Conservation (phyloP, 208 protist genomes). For the Wallacemonas sp. region DNA sequence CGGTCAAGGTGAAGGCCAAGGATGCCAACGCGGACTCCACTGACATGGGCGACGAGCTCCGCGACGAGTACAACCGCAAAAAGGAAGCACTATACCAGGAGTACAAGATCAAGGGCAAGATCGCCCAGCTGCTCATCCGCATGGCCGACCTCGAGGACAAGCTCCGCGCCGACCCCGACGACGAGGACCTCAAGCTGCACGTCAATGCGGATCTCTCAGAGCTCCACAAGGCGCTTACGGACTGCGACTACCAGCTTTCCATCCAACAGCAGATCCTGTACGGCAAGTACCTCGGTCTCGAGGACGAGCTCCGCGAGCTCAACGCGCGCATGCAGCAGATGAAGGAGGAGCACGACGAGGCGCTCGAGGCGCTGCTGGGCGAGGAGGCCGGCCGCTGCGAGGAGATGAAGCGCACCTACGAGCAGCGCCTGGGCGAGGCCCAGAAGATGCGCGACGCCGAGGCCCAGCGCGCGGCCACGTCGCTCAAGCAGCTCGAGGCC, state of each 20-base stretch:
- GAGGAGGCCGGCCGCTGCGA: constrained; percentile 49
- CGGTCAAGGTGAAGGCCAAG: constrained; percentile 42
- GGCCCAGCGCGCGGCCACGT: constrained; percentile 34
- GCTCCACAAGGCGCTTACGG: constrained; percentile 55
- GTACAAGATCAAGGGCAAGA: constrained; percentile 70
- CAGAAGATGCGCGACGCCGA: constrained; percentile 40
- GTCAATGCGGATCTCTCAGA: constrained; percentile 57
- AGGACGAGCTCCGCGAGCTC: constrained; percentile 62
- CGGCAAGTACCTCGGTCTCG: constrained; percentile 57
- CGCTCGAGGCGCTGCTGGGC: constrained; percentile 57
- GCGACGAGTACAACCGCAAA: constrained; percentile 73
- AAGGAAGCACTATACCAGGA: constrained; percentile 77
- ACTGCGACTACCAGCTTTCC: constrained; percentile 62
- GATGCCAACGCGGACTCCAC: constrained; percentile 29
- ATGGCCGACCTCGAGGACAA: constrained; percentile 68
- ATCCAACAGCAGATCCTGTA: constrained; percentile 73
- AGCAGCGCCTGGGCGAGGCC: constrained; percentile 21
- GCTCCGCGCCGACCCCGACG: constrained; percentile 46
- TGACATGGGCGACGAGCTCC: constrained; percentile 45
- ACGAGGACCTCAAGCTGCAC: constrained; percentile 59
- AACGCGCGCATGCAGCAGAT: constrained; percentile 77
- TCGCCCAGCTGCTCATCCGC: constrained; percentile 52
- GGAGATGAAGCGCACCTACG: constrained; percentile 40
- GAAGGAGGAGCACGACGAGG: constrained; percentile 75
- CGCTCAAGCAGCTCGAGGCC: constrained; percentile 7